These are phyloP conservation scores for Glaciozyma martinii DNA, from an alignment of 768 basidiomycete genomes.

Conservation along the genomic window DNA sequence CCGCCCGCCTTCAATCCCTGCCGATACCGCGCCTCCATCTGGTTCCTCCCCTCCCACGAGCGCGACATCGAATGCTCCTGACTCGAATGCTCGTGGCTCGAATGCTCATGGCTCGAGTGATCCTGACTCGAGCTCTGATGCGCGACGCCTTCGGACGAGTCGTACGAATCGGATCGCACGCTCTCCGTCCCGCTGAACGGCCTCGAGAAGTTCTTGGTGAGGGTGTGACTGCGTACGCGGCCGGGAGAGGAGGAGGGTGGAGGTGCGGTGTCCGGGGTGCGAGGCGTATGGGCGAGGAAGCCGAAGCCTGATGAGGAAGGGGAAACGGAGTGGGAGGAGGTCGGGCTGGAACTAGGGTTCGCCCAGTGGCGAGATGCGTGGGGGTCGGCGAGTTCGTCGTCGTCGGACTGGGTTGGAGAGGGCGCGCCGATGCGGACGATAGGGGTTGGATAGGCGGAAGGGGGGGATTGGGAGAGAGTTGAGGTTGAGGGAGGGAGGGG, in stretches of 20 bases:
- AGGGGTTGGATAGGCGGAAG: background rate
- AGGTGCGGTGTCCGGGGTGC: background rate
- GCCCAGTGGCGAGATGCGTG: conserved; percentile 7
- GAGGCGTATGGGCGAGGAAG: background rate
- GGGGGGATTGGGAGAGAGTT: background rate
- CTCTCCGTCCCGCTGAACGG: background rate
- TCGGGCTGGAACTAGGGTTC: background rate
- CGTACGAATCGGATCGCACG: background rate
- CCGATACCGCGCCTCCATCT: background rate
- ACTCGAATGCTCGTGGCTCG: background rate
- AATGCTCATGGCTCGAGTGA: conserved; percentile 1
- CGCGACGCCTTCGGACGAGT: conserved; percentile 1
- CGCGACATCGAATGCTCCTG: conserved; percentile 6
- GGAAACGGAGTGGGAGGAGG: background rate
- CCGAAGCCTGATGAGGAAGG: background rate
- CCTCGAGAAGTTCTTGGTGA: conserved; percentile 21
- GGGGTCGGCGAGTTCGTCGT: background rate
- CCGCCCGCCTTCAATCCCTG: background rate
- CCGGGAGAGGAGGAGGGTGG: background rate
- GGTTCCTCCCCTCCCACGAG: conserved; percentile 17
- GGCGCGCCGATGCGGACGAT: conserved; percentile 17
- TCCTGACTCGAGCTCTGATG: background rate
- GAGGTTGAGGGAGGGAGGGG: background rate
- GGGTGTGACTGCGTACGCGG: conserved; percentile 1
- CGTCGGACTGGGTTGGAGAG: background rate